Base-by-base conservation (phyloP, 2,329 filamentous ascomycete species). In the Calonectria montana region DNA sequence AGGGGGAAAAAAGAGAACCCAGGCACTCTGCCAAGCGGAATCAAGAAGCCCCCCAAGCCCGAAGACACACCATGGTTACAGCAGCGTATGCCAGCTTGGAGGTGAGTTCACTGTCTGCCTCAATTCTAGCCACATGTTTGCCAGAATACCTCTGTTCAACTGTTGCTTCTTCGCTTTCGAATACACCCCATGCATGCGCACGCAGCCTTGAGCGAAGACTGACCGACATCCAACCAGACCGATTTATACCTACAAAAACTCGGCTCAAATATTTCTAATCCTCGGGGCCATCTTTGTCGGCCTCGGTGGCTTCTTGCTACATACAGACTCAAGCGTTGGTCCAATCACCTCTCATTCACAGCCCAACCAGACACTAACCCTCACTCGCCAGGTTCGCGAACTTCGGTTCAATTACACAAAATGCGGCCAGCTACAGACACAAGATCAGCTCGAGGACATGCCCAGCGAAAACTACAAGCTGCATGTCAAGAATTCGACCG, bases 61-160 rank as follows among this genome's bases (percentile, higher is more conserved):
- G 53, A 59, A 23, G 53, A 59, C 27, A 59, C 53, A 3, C 53
- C 53, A 27, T 59, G 31, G 31, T 25, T 59, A 23, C 53, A 59
- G n/a, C 53, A 59, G 35, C 53, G 53, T 21, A 59, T 59, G 53
- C 53, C 53, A 59, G 53, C 53, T 59, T 59, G 53, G 53, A 59
- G 53, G 53, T 59, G 7, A 59, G 53, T 59, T 57, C 12, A 57
- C 21, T 18, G 21, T 3, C 16, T 21, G 9, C 10, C n/a, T 4
- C 18, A 23, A 47, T 47, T 47, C 43, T 10, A 47, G n/a, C 43
- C n/a, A 47, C 8, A 9, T 23, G 23, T 47, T n/a, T 23, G 43
- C n/a, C 8, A 47, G 31, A 59, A 18, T 18, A 15, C 10, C 18
- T 59, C 15, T 50, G 16, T 59, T 39, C 16, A 6, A 35, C 15